These are phyloP conservation scores for Sporothrix schenckii DNA, from an alignment of 2,329 filamentous ascomycete species.

Conservation along the genomic window DNA sequence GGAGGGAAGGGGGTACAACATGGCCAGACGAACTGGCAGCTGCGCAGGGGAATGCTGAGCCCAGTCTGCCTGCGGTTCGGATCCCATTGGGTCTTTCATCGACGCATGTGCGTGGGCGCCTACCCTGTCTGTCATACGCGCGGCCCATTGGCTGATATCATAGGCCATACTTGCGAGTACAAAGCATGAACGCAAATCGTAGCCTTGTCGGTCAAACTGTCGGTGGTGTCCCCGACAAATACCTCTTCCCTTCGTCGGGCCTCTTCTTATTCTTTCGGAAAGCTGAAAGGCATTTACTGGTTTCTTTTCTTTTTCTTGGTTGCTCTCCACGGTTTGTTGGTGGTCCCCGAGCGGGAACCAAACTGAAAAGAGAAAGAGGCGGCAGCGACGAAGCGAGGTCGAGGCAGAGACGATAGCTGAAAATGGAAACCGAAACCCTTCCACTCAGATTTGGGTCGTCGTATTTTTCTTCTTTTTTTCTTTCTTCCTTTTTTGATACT, in stretches of 20 bases:
- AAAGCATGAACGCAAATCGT: neutral
- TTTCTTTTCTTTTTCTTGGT: constrained; percentile 15
- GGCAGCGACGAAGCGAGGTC: neutral
- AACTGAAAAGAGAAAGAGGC: neutral
- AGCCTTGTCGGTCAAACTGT: constrained; percentile 14
- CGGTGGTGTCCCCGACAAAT: neutral
- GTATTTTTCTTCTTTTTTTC: neutral
- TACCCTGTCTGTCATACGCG: neutral
- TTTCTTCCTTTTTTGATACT: neutral
- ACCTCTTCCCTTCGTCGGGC: neutral
- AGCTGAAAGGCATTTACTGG: constrained; percentile 6
- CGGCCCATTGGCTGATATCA: constrained; percentile 5
- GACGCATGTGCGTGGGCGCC: constrained; percentile 11
- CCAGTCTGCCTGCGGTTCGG: neutral
- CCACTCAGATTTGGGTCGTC: neutral
- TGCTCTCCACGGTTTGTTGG: neutral
- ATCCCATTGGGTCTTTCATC: no score
- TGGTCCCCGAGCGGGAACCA: constrained; percentile 13
- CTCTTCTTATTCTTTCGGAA: neutral
- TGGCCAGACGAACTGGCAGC: neutral
- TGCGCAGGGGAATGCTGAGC: neutral
- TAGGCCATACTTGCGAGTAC: neutral
- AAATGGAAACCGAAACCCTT: neutral
- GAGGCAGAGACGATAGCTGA: constrained; percentile 6
- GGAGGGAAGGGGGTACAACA: neutral